Evolutionary conservation across 176 grass and related monocot species (phyloP).

Genomic region (Coix lacrymajobi): DNA sequence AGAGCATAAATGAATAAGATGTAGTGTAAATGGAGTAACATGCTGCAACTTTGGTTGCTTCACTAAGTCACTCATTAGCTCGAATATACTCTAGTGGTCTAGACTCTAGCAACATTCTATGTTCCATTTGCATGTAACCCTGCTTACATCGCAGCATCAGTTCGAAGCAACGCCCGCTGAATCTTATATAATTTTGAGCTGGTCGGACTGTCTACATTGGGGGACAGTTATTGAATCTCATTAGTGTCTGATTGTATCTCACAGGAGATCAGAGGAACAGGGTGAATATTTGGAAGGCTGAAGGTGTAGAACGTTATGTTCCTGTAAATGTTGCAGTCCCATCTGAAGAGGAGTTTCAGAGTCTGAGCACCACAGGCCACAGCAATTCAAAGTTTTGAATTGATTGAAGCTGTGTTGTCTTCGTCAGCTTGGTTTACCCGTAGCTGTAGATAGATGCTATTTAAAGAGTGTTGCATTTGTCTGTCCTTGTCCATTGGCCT

Average conservation of each 20-base stretch:
- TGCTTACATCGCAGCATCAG: not conserved
- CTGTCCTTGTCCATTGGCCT: not conserved
- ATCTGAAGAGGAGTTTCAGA: no score
- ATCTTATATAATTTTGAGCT: not conserved
- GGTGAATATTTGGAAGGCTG: not conserved
- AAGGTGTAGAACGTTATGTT: not conserved
- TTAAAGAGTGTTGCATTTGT: not conserved
- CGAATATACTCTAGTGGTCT: not conserved
- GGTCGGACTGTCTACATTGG: not conserved
- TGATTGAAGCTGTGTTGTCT: no score
- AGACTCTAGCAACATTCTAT: not conserved
- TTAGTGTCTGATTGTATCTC: not conserved
- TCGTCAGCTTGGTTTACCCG: no score
- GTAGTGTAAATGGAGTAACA: not conserved
- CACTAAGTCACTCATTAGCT: not conserved
- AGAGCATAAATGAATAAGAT: not conserved
- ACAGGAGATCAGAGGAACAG: not conserved
- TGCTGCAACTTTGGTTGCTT: not conserved
- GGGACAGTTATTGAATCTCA: not conserved
- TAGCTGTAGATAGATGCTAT: not conserved
- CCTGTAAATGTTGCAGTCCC: not conserved
- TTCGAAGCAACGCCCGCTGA: not conserved
- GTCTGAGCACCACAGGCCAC: not conserved
- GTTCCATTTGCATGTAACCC: not conserved
- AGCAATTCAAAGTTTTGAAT: no score